Percentiles rank a stretch among this genome's conserved stretches.
Conservation (phyloP, 2,329 filamentous ascomycete species). For the Celoporthe dispersa region DNA sequence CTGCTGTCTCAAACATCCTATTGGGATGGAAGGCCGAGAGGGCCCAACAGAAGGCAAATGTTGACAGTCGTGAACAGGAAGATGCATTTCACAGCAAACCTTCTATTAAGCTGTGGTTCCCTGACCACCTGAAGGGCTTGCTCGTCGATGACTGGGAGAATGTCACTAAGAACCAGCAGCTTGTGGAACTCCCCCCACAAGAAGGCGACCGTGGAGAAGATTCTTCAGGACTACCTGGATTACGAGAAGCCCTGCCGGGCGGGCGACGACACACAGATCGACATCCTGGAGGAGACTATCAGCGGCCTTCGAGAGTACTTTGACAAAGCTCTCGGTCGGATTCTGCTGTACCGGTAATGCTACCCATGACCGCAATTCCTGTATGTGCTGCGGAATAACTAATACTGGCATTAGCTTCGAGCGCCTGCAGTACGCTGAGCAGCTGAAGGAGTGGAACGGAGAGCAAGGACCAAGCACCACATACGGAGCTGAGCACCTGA, state of each 20-base stretch:
- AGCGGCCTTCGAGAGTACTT: conserved; percentile 91
- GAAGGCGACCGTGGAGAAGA: conserved; percentile 69
- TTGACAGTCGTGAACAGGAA: conserved; percentile 62
- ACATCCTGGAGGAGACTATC: conserved; percentile 89
- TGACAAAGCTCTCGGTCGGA: conserved; percentile 83
- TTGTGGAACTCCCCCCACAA: conserved; percentile 83
- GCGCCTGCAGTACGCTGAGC: conserved; percentile 81
- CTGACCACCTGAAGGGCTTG: conserved; percentile 87
- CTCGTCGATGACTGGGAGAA: conserved; percentile 99
- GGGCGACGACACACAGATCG: conserved; percentile 70
- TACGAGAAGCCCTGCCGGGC: conserved; percentile 70
- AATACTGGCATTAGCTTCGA: conserved; percentile 69
- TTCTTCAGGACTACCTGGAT: conserved; percentile 80
- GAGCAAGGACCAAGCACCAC: conserved; percentile 69
- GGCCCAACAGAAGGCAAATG: not conserved
- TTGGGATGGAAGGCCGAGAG: not conserved
- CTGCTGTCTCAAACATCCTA: not conserved
- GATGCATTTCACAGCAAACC: conserved; percentile 84
- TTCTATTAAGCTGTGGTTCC: conserved; percentile 82
- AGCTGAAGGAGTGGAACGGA: conserved; percentile 71
- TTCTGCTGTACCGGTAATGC: conserved; percentile 77
- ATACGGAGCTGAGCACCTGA: conserved; percentile 91
- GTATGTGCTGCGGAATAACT: not conserved
- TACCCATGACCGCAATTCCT: not conserved
- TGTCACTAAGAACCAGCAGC: conserved; percentile 90